These are phyloP conservation scores for Russula olivacea DNA, from an alignment of 768 basidiomycete genomes.

Conservation along the genomic window DNA sequence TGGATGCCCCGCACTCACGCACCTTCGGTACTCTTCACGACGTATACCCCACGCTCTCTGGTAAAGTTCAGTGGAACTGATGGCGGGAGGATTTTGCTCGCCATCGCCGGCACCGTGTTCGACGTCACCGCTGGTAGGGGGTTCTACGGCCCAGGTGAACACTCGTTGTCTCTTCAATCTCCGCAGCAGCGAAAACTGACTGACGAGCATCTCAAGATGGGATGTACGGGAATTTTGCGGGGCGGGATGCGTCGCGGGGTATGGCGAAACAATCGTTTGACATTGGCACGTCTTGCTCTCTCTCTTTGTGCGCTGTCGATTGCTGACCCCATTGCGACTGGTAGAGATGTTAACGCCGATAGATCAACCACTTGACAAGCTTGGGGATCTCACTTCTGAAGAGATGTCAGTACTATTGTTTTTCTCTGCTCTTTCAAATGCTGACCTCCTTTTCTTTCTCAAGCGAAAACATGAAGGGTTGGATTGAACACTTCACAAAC, in stretches of 20 bases:
- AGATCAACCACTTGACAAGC: conserved; percentile 80
- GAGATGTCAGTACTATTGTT: conserved; percentile 61
- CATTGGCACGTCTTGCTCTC: conserved; percentile 46
- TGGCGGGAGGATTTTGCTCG: conserved; percentile 72
- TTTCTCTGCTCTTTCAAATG: neutral
- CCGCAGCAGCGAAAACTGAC: neutral
- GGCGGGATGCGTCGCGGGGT: conserved; percentile 89
- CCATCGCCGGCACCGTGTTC: conserved; percentile 84
- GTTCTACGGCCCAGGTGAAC: conserved; percentile 93
- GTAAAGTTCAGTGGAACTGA: conserved; percentile 58
- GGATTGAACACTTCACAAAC: conserved; percentile 91
- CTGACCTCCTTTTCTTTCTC: neutral
- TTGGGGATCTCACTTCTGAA: conserved; percentile 67
- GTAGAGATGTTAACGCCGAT: conserved; percentile 88
- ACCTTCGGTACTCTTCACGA: conserved; percentile 70
- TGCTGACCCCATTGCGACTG: neutral
- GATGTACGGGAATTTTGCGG: conserved; percentile 97
- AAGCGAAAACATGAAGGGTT: conserved; percentile 93
- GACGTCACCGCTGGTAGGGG: conserved; percentile 85
- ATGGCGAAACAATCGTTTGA: conserved; percentile 99
- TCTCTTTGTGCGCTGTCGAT: conserved; percentile 10
- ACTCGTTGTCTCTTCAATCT: neutral
- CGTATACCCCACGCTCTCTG: conserved; percentile 75
- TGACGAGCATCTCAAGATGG: conserved; percentile 51
- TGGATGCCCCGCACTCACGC: conserved; percentile 88